Evolutionary conservation across 805 yeast genomes (phyloP).

Genomic region (Barnettozyma sp.): DNA sequence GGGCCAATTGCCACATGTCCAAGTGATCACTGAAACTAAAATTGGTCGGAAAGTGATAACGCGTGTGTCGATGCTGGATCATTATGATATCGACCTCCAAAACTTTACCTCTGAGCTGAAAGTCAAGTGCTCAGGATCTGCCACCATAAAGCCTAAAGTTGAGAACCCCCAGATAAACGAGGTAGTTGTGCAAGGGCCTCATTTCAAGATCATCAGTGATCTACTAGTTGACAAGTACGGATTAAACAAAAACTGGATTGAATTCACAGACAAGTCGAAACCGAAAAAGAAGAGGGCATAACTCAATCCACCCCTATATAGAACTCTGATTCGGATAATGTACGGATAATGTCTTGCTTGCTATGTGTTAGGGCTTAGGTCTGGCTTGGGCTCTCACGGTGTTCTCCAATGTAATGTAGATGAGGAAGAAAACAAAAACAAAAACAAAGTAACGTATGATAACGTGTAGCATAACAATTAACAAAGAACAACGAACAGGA

Average conservation of each 20-base stretch:
- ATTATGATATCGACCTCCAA: slow-evolving; percentile 57
- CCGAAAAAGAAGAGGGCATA: slow-evolving; percentile 38
- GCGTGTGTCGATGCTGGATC: slow-evolving; percentile 59
- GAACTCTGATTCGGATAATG: too few relatives aligned
- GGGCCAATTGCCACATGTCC: slow-evolving; percentile 64
- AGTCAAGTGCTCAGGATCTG: slow-evolving; percentile 82
- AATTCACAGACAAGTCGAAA: slow-evolving; percentile 55
- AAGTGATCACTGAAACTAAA: slow-evolving; percentile 63
- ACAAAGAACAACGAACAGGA: too few relatives aligned
- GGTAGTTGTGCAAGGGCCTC: slow-evolving; percentile 90
- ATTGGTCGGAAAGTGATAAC: slow-evolving; percentile 82
- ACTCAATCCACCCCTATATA: background rate
- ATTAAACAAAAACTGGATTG: slow-evolving; percentile 58
- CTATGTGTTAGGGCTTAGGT: too few relatives aligned
- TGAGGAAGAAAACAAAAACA: too few relatives aligned
- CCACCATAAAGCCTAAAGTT: slow-evolving; percentile 58
- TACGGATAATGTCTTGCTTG: too few relatives aligned
- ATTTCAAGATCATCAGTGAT: slow-evolving; percentile 54
- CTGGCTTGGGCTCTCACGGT: too few relatives aligned
- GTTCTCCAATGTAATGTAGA: background rate
- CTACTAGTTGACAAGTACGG: slow-evolving; percentile 53
- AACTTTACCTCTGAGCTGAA: slow-evolving; percentile 62
- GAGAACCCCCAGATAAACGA: slow-evolving; percentile 52
- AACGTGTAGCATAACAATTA: too few relatives aligned
- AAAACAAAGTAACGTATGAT: too few relatives aligned